Base-by-base conservation (phyloP, 2,329 filamentous ascomycete genomes). In the Waltergamsia citrina region DNA sequence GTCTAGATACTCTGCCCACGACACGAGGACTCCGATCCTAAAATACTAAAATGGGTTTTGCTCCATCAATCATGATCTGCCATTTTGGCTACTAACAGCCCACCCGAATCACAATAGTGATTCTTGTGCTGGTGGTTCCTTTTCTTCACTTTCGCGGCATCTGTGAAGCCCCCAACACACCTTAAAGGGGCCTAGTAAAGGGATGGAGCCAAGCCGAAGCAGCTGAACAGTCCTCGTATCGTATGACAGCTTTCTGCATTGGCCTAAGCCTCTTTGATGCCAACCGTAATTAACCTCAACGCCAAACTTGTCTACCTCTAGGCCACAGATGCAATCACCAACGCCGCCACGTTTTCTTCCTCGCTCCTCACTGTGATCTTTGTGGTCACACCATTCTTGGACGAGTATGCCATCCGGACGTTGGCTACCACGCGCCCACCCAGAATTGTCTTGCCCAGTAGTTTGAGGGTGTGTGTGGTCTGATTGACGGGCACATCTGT, bases 281-380 rank as follows among this genome's bases (percentile, higher is more conserved):
- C 25, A 27, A 27, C 6, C 6, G 16, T n/a, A 15, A 27, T 27
- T 27, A 32, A 32, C 29, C 17, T 32, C 29, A 32, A 32, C 29
- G 29, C 29, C 29, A 14, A 23, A 21, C 19, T 14, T 29, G 28
- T 18, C 28, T 29, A 29, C 6, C 34, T 45, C 71, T 75, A 93
- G 56, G 84, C 80, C 55, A 95, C 79, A 48, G 85, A 87, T 45
- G 78, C 84, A 54, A 95, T 74, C 40, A 96, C 77, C 57, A 93
- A 68, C 39, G 78, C 72, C 41, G 92, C 87, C 51, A 98, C 78
- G 36, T 85, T 85, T 54, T 92, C 85, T 62, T 98, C 92, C 59
- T 98, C 92, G 56, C 83, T 84, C 53, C 92, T 75, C 40, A 90
- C 85, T 34, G 81, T 84, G 48, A 98, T 86, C 74, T 96, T 96